A percentile compares a stretch with the other conserved stretches of the same genome.
These are phyloP conservation scores for Globisporangium camurandrum DNA, from an alignment of 352 stramenopile genomes.

Conservation along the genomic window DNA sequence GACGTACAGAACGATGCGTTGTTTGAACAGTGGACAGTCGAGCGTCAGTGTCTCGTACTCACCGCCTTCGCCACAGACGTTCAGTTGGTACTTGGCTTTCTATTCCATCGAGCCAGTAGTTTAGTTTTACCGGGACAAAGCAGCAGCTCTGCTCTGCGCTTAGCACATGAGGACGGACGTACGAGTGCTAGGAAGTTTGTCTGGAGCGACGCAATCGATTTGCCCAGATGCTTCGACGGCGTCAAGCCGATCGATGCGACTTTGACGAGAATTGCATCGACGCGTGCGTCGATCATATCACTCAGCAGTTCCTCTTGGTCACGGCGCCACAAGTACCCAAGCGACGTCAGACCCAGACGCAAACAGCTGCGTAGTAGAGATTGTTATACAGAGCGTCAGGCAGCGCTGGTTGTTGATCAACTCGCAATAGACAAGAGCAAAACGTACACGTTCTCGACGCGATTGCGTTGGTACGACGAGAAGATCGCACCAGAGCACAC, in stretches of 20 bases:
- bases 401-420: not conserved
- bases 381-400: conserved; percentile 7
- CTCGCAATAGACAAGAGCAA: not conserved
- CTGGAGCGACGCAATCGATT: conserved; percentile 83
- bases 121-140: too few species aligned
- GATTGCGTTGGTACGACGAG: conserved; percentile 97
- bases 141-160: too few species aligned
- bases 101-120: conserved; percentile 29
- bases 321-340: conserved; percentile 95
- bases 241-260: conserved; percentile 91
- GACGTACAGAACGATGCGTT: conserved; percentile 86
- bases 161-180: not conserved
- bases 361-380: conserved; percentile 50
- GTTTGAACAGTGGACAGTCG: conserved; percentile 95
- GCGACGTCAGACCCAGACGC: conserved; percentile 90
- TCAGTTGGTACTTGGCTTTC: conserved; percentile 95
- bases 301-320: conserved; percentile 89
- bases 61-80: conserved; percentile 97
- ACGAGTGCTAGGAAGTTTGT: conserved; percentile 87
- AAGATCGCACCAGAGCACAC: conserved; percentile 98
- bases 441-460: conserved; percentile 94
- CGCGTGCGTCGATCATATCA: conserved; percentile 91
- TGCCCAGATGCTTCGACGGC: conserved; percentile 74
- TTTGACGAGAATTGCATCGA: conserved; percentile 97
- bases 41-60: conserved; percentile 99